Evolutionary conservation across 208 protist genomes (phyloP).

Genomic region (Trypanosoma platydactyli): DNA sequence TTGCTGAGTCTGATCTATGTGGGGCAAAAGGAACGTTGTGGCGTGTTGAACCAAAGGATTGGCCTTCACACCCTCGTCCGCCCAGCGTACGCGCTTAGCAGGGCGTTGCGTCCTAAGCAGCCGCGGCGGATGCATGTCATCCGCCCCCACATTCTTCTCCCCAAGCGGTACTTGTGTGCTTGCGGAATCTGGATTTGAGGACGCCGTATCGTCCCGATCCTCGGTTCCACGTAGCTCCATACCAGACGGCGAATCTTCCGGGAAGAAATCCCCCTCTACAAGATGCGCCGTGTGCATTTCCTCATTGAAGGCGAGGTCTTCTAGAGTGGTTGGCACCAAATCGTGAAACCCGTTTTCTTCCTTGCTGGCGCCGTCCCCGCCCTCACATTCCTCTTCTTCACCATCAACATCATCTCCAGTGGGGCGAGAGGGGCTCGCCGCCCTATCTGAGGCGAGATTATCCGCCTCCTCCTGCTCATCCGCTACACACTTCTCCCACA

Average conservation of each 20-base stretch:
- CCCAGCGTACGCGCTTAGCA: constrained; percentile 58
- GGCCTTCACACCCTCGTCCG: constrained; percentile 32
- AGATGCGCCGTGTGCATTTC: constrained; percentile 45
- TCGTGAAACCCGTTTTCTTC: constrained; percentile 24
- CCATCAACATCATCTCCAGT: background rate
- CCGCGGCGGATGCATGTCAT: background rate
- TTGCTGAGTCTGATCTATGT: constrained; percentile 23
- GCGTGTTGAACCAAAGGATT: constrained; percentile 50
- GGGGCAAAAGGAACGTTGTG: constrained; percentile 59
- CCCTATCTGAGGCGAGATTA: too few relatives aligned
- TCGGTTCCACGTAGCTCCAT: constrained; percentile 7
- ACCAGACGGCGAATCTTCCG: constrained; percentile 27
- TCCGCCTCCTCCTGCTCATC: too few relatives aligned
- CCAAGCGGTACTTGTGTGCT: background rate
- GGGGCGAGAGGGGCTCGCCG: too few relatives aligned
- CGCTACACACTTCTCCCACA: too few relatives aligned
- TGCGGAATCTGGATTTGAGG: background rate
- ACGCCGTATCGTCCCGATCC: background rate
- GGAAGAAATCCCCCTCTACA: constrained; percentile 79
- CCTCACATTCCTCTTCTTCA: constrained; percentile 7
- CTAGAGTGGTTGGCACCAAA: constrained; percentile 43
- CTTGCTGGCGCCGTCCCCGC: background rate
- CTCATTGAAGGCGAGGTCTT: constrained; percentile 17
- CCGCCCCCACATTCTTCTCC: background rate
- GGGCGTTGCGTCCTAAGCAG: constrained; percentile 1